These are phyloP conservation scores for Aspergillus nidulans DNA, from an alignment of 495 filamentous ascomycete genomes.

Conservation along the genomic window DNA sequence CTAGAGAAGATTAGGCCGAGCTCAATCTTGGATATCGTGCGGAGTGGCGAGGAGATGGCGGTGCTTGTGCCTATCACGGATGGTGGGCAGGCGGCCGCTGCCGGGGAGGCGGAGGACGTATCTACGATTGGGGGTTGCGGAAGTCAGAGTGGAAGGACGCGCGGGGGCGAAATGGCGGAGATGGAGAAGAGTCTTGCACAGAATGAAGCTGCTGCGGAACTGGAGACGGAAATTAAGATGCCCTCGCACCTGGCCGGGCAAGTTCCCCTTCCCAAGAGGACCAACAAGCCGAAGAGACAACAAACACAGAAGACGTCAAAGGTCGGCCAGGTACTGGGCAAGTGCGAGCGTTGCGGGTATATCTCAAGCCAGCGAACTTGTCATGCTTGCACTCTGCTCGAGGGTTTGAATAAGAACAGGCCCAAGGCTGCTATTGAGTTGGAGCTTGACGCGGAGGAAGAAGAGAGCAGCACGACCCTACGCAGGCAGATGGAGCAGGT, in stretches of 20 bases:
- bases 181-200: slow-evolving; percentile 78
- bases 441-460: slow-evolving; percentile 45
- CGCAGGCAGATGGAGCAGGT: slow-evolving; percentile 52
- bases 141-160: slow-evolving; percentile 62
- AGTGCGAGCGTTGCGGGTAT: slow-evolving; percentile 86
- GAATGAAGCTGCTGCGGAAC: slow-evolving; percentile 58
- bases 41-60: slow-evolving; percentile 95
- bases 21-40: slow-evolving; percentile 89
- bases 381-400: slow-evolving; percentile 87
- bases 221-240: slow-evolving; percentile 69
- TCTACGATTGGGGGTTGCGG: slow-evolving; percentile 68
- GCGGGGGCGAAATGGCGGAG: slow-evolving; percentile 83
- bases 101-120: slow-evolving; percentile 54
- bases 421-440: slow-evolving; percentile 71
- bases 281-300: slow-evolving; percentile 17
- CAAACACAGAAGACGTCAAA: slow-evolving; percentile 29
- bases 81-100: slow-evolving; percentile 25
- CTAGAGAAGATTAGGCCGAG: slow-evolving; percentile 88
- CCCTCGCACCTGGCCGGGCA: slow-evolving; percentile 5
- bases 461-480: slow-evolving; percentile 52
- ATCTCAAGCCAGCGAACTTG: slow-evolving; percentile 93
- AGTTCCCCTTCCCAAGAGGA: slow-evolving; percentile 16
- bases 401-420: slow-evolving; percentile 86
- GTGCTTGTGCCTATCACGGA: slow-evolving; percentile 66
- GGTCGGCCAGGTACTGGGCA: slow-evolving; percentile 76